phyloP scores from a whole-genome alignment of 2,329 filamentous ascomycete species.

The Hypoxylon sp. region DNA sequence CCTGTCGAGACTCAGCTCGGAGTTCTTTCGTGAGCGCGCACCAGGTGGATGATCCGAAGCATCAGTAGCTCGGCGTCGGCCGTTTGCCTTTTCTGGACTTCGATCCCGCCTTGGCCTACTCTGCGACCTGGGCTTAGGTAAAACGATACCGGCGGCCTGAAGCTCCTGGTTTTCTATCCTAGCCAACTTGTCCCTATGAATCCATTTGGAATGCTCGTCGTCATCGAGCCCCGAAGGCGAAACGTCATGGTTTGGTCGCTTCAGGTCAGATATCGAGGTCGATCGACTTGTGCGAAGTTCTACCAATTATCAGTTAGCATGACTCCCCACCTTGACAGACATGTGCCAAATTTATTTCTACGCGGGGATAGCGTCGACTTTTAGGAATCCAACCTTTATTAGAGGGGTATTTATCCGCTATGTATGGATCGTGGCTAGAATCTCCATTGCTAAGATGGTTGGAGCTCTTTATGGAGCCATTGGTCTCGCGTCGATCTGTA shows the following conservation, averaged over 20 bases:
- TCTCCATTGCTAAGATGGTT: slow-evolving; percentile 37
- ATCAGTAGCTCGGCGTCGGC: slow-evolving; percentile 46
- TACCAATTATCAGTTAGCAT: slow-evolving; percentile 37
- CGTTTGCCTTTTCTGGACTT: slow-evolving; percentile 50
- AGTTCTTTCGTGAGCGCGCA: slow-evolving; percentile 57
- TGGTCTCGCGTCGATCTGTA: slow-evolving; percentile 38
- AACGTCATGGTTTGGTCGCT: slow-evolving; percentile 45
- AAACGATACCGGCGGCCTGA: slow-evolving; percentile 76
- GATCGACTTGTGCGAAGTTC: slow-evolving; percentile 38
- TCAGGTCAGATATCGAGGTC: slow-evolving; percentile 38
- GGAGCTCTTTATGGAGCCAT: slow-evolving; percentile 30
- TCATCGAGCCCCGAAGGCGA: slow-evolving; percentile 49
- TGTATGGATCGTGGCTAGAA: slow-evolving; percentile 35
- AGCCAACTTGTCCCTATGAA: slow-evolving; percentile 84
- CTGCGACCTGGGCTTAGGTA: slow-evolving; percentile 63
- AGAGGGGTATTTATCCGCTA: slow-evolving; percentile 36
- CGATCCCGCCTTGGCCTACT: slow-evolving; percentile 59
- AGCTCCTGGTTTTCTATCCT: slow-evolving; percentile 83
- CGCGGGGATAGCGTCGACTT: no score
- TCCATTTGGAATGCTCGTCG: slow-evolving; percentile 78
- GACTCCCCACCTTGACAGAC: no score
- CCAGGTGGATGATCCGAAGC: slow-evolving; percentile 44
- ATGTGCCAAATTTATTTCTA: no score
- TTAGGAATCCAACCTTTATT: slow-evolving; percentile 40
- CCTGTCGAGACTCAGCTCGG: slow-evolving; percentile 50